These are phyloP conservation scores for Capsella rubella DNA, from an alignment of 441 rosid species.

Conservation along the genomic window DNA sequence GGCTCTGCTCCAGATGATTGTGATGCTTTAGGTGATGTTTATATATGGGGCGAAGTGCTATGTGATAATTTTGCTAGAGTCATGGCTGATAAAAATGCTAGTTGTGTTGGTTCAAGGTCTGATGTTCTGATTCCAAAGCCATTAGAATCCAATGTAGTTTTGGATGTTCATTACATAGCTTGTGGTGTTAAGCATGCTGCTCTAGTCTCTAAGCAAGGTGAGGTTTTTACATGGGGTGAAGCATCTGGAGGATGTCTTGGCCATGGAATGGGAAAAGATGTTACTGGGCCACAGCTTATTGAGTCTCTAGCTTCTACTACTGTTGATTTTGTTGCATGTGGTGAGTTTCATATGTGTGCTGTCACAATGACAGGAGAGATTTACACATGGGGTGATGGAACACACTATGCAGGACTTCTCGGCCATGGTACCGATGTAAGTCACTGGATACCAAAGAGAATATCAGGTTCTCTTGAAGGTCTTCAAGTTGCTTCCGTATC, in stretches of 20 bases:
- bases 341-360: slow-evolving; percentile 96
- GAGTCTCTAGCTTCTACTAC: slow-evolving; percentile 72
- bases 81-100: slow-evolving; percentile 64
- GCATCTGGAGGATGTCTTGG: slow-evolving; percentile 98
- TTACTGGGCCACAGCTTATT: slow-evolving; percentile 75
- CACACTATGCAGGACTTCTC: slow-evolving; percentile 90
- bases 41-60: slow-evolving; percentile 92
- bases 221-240: slow-evolving; percentile 96
- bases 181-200: slow-evolving; percentile 97
- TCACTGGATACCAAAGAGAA: slow-evolving; percentile 98
- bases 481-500: slow-evolving; percentile 85
- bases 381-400: slow-evolving; percentile 97
- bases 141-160: slow-evolving; percentile 83
- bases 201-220: slow-evolving; percentile 91
- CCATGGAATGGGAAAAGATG: slow-evolving; percentile 86
- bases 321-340: slow-evolving; percentile 90
- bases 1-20: slow-evolving; percentile 95
- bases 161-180: slow-evolving; percentile 90
- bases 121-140: slow-evolving; percentile 85
- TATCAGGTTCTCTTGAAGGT: slow-evolving; percentile 91
- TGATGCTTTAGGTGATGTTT: slow-evolving; percentile 95
- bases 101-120: slow-evolving; percentile 62
- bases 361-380: slow-evolving; percentile 91
- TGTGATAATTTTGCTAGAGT: slow-evolving; percentile 68
- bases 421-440: slow-evolving; percentile 92